Evolutionary conservation across 306 rosid genomes (phyloP), one percentile per base, ranked within the genome.

Genomic region (Rosa rugosa): DNA sequence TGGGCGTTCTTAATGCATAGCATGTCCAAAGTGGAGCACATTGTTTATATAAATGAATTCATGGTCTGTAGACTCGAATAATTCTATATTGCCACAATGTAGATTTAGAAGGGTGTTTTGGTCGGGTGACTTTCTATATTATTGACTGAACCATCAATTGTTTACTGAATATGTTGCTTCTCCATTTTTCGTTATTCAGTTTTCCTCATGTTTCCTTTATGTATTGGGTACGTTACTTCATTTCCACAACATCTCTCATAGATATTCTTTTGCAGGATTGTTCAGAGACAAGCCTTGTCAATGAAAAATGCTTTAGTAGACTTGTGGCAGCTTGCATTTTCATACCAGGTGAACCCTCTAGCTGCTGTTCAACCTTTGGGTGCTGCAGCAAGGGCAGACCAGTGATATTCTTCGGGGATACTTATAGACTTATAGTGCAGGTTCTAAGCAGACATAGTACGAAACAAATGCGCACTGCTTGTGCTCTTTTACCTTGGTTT

Each of bases 281-380:
- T 85, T 59, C 79, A 79, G 71, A 84, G 81, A 83, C 94, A 84
- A 77, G 84, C 80, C 69, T 41, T 49, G 11, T 75, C 84, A 1
- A 22, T 80, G 53, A 93, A 84, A 85, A 91, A 80, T 56, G 99
- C 89, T 53, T 44, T 90, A 81, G 82, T 84, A 13, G 97, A 93
- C 79, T 66, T 91, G 64, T 91, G 98, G 99, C 85, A 87, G 81
- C 99, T 95, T 75, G 97, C 97, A 22, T 95, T 93, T 86, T 93
- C 99, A 0, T 90, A 93, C 81, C 93, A 92, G 77, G 93, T 95
- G 60, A 91, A 95, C 84, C 97, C 97, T 83, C 84, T 95, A 49
- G 96, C 98, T 40, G 89, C 88, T 75, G 90, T 93, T 69, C 90
- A 91, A 77, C 90, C 97, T 23, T 85, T 87, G 8, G 74, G 88